Base-by-base conservation (phyloP, 2,329 filamentous ascomycete species). In the Diplodia mutila region DNA sequence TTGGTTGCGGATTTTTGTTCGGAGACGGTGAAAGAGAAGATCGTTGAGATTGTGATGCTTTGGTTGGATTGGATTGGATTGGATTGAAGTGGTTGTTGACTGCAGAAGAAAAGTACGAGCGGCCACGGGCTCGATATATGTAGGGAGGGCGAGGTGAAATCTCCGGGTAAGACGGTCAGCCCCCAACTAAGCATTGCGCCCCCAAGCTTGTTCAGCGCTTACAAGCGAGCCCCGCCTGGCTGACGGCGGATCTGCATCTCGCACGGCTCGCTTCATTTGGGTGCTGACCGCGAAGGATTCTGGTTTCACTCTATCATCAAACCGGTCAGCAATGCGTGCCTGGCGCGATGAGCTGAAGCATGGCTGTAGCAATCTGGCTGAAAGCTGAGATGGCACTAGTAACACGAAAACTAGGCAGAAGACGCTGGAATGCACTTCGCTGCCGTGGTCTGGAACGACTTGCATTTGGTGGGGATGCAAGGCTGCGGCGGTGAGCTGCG, bases 261-360 rank as follows among this genome's bases (percentile, higher is more conserved):
- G 57, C 57, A 61, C 57, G n/a, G 57, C 25, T 61, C 48, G 46
- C 57, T 39, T 42, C n/a, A 49, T 61, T 21, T 42, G n/a, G 11
- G n/a, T 49, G 57, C 29, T 27, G 39, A 34, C 57, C 55, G 23
- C 16, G 34, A 21, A 29, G n/a, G 18, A 12, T 14, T n/a, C 21
- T 18, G 21, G 54, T 23, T 61, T 39, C 57, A 61, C 57, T 61
- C 32, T 61, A 7, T 16, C 4, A 9, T 27, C 34, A 21, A 61
- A 18, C 25, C 21, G 57, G 57, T 61, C 25, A 61, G 57, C 57
- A 61, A 18, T 61, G 57, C 57, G 57, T 25, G 48, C 23, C 16
- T 18, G 37, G 39, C 37, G 37, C 39, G 25, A 5, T 11, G 14
- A 54, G 52, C 53, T 37, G 18, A 34, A 18, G 37, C 54, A 32